Evolutionary conservation across 495 filamentous ascomycete species (phyloP).

Genomic region (Podospora sp.): DNA sequence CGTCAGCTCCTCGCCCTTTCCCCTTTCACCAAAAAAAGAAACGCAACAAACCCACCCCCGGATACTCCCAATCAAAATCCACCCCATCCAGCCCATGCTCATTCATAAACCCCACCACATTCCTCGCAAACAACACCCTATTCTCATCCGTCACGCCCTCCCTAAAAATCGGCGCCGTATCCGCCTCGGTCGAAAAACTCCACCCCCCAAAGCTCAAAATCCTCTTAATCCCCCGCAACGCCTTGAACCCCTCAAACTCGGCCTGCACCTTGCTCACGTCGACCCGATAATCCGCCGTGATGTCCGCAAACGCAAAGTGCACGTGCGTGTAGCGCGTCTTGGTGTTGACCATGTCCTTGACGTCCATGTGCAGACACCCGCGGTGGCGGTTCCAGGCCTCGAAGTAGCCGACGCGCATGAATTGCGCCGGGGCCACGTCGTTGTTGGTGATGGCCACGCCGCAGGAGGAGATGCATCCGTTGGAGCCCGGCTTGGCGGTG

Average conservation of each 20-base stretch:
- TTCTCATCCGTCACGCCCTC: slow-evolving; percentile 26
- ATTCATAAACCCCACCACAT: slow-evolving; percentile 30
- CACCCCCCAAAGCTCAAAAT: slow-evolving; percentile 45
- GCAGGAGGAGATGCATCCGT: slow-evolving; percentile 47
- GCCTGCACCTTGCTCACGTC: slow-evolving; percentile 12
- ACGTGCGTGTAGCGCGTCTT: slow-evolving; percentile 22
- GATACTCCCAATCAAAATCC: slow-evolving; percentile 40
- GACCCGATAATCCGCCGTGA: slow-evolving; percentile 23
- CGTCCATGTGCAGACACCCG: slow-evolving; percentile 30
- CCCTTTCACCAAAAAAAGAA: background rate
- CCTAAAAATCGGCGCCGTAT: slow-evolving; percentile 28
- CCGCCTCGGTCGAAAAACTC: slow-evolving; percentile 27
- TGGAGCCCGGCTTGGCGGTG: slow-evolving; percentile 32
- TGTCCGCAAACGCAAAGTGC: slow-evolving; percentile 35
- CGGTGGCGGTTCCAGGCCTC: slow-evolving; percentile 32
- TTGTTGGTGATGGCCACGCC: slow-evolving; percentile 28
- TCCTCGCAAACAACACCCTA: slow-evolving; percentile 27
- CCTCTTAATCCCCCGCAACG: slow-evolving; percentile 26
- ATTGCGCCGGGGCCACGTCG: slow-evolving; percentile 1
- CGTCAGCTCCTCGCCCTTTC: too few relatives aligned
- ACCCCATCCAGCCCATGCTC: slow-evolving; percentile 37
- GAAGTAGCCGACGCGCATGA: slow-evolving; percentile 33
- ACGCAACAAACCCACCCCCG: background rate
- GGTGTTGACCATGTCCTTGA: slow-evolving; percentile 29
- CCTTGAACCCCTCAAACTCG: slow-evolving; percentile 25